Conservation (phyloP, 2,329 filamentous ascomycete genomes). For the Diaporthe citrichinensis region DNA sequence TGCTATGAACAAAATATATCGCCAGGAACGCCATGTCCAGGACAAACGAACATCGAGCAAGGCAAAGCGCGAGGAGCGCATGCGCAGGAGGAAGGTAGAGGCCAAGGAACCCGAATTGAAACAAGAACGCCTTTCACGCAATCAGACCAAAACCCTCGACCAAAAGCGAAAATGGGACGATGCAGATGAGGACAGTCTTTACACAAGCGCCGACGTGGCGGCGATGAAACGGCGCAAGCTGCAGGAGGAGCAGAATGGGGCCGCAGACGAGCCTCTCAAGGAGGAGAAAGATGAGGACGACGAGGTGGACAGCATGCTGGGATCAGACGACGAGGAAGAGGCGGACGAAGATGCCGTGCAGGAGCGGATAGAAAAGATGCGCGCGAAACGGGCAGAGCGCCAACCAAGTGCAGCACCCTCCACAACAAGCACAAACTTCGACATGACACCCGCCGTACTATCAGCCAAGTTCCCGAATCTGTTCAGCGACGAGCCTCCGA, state of each 20-base stretch:
- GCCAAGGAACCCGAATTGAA: conserved; percentile 83
- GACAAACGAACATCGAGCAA: conserved; percentile 84
- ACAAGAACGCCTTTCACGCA: conserved; percentile 80
- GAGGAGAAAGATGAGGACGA: conserved; percentile 65
- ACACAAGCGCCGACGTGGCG: conserved; percentile 70
- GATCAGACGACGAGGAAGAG: conserved; percentile 69
- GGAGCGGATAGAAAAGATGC: conserved; percentile 57
- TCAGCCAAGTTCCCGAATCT: conserved; percentile 74
- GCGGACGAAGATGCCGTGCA: conserved; percentile 60
- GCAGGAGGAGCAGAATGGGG: conserved; percentile 61
- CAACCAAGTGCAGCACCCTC: conserved; percentile 68
- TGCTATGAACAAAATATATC: conserved; percentile 82
- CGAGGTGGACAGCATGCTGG: conserved; percentile 85
- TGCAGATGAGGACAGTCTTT: conserved; percentile 71
- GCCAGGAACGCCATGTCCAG: conserved; percentile 83
- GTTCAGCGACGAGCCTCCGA: conserved; percentile 71
- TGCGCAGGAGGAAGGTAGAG: conserved; percentile 87
- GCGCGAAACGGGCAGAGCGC: conserved; percentile 60
- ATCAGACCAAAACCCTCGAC: conserved; percentile 86
- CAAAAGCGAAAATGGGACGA: conserved; percentile 93
- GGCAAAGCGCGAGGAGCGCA: conserved; percentile 81
- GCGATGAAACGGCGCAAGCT: conserved; percentile 70
- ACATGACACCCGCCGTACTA: conserved; percentile 72
- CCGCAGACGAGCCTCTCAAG: conserved; percentile 60
- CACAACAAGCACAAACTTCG: conserved; percentile 74